phyloP scores from a whole-genome alignment of 2,329 filamentous ascomycete species.

The Nigrospora osmanthi region DNA sequence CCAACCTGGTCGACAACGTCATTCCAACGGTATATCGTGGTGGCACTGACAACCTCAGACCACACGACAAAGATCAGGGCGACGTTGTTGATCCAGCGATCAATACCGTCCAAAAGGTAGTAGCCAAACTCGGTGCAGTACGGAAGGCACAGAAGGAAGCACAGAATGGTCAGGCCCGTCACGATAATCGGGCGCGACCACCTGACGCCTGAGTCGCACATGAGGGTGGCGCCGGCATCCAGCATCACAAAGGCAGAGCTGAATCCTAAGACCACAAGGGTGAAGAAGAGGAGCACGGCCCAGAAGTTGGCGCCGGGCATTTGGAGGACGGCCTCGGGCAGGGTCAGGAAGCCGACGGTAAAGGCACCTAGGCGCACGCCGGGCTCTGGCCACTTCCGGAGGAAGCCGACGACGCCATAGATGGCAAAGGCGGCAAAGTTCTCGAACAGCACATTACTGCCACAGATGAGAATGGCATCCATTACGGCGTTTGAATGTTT shows the following conservation, averaged over 20 bases:
- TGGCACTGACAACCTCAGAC: conserved; percentile 42
- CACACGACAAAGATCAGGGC: conserved; percentile 46
- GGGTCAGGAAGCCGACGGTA: conserved; percentile 48
- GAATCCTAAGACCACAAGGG: conserved; percentile 48
- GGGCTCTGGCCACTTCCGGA: conserved; percentile 26
- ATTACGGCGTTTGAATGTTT: conserved; percentile 50
- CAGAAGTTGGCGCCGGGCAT: conserved; percentile 51
- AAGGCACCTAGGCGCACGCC: conserved; percentile 42
- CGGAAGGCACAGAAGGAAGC: conserved; percentile 44
- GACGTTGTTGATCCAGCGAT: conserved; percentile 48
- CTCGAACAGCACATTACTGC: conserved; percentile 49
- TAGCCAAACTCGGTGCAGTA: conserved; percentile 53
- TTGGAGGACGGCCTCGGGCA: conserved; percentile 46
- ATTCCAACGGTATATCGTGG: conserved; percentile 43
- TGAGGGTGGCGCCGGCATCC: conserved; percentile 45
- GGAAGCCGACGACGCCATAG: conserved; percentile 47
- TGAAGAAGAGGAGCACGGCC: conserved; percentile 51
- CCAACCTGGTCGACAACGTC: conserved; percentile 37
- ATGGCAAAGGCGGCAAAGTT: conserved; percentile 39
- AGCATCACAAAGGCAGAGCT: conserved; percentile 53
- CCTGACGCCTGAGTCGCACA: conserved; percentile 43
- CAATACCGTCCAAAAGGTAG: conserved; percentile 45
- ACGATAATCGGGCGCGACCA: conserved; percentile 38
- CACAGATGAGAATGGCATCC: conserved; percentile 47
- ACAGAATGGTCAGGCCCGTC: conserved; percentile 37